These are phyloP conservation scores for Fusarium globosum DNA, from an alignment of 2,329 filamentous ascomycete genomes.

Conservation along the genomic window DNA sequence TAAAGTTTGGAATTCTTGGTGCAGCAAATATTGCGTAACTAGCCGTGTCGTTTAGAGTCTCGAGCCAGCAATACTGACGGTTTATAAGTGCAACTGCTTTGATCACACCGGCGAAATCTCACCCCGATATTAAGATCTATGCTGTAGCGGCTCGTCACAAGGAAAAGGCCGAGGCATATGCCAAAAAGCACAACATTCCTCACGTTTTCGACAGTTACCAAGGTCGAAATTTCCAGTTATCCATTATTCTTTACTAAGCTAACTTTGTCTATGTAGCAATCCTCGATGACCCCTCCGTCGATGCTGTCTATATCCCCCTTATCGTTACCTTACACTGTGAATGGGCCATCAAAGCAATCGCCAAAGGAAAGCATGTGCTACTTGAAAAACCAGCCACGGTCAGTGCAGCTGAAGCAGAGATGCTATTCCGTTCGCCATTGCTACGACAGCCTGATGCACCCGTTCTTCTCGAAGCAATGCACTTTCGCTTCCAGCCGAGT, in stretches of 20 bases:
- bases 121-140: background rate
- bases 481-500: background rate
- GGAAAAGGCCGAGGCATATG: background rate
- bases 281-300: background rate
- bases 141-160: background rate
- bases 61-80: fast-evolving
- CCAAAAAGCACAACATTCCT: background rate
- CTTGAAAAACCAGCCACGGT: background rate
- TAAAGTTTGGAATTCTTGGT: constrained; percentile 4
- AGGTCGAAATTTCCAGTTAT: fast-evolving
- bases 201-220: background rate
- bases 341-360: background rate
- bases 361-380: background rate
- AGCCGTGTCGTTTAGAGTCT: fast-evolving
- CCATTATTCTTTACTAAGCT: fast-evolving
- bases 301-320: constrained; percentile 2
- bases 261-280: background rate
- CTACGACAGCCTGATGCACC: background rate
- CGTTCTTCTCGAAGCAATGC: background rate
- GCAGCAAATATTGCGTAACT: background rate
- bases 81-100: background rate
- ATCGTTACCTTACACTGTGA: background rate
- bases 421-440: background rate
- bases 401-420: background rate
- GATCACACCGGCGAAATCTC: background rate